Percentiles rank a stretch among this genome's conserved stretches.
Evolutionary conservation across 2,329 filamentous ascomycete genomes (phyloP).

Genomic region (Ceratocystiopsis minuta): DNA sequence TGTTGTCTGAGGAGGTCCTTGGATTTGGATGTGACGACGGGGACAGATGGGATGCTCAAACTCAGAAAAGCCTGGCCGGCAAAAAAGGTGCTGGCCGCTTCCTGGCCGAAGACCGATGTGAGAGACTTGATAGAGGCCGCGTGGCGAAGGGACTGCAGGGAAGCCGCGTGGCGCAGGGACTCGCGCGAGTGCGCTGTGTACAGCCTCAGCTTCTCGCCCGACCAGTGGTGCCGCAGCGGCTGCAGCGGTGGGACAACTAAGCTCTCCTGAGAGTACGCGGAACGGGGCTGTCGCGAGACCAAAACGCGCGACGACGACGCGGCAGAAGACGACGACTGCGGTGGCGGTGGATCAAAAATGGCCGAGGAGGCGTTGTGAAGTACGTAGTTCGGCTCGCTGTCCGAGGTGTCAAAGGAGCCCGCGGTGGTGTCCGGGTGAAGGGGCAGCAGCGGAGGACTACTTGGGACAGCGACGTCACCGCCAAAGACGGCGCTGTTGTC

Average conservation of each 20-base stretch:
- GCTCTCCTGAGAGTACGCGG: conserved; percentile 42
- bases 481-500: not conserved
- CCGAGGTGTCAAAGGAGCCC: conserved; percentile 18
- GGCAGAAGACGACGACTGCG: conserved; percentile 12
- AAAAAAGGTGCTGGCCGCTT: conserved; percentile 22
- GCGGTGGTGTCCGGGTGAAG: conserved; percentile 9
- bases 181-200: conserved; percentile 34
- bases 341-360: conserved; percentile 14
- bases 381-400: conserved; percentile 34
- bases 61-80: conserved; percentile 23
- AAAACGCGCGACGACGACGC: conserved; percentile 17
- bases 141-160: conserved; percentile 1
- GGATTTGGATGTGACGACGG: conserved; percentile 11
- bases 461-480: not conserved
- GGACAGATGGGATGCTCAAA: conserved; percentile 15
- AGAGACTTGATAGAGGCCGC: conserved; percentile 25
- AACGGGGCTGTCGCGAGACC: conserved; percentile 15
- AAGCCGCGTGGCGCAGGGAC: conserved; percentile 26
- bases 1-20: not conserved
- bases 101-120: conserved; percentile 31
- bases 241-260: conserved; percentile 37
- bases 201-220: conserved; percentile 30
- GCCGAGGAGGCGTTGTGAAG: conserved; percentile 24
- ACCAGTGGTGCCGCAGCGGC: conserved; percentile 24
- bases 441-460: conserved; percentile 6